Evolutionary conservation across 2,329 filamentous ascomycete species (phyloP), one percentile per base, ranked within the genome.

Genomic region (Penicillium occitanis): DNA sequence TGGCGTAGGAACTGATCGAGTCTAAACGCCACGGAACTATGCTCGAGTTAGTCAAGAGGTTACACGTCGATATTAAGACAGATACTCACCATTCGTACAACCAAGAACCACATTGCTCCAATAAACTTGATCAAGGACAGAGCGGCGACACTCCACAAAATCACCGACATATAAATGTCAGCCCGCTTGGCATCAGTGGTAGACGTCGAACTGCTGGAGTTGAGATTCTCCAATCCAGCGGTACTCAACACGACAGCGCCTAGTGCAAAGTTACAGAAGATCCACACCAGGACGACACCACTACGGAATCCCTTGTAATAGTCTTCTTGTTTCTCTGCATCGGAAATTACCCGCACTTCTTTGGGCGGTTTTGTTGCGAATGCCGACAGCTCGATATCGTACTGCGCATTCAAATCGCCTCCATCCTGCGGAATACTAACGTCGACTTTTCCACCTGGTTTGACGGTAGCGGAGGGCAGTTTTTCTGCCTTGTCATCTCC

Each of bases 251-350:
- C 94, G 1, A 96, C 85, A 0, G 94, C 94, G 0, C 88, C 88
- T 5, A 99, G 87, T 0, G 88, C 93, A 77, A 99, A 91, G 79
- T 99, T 99, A 75, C 89, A 93, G 73, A 98, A 92, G 85, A 99
- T 97, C 95, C 95, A 99, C 70, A 91, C 88, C 61, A 98, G 83
- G 35, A 99, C 95, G 71, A 97, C 93, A 33, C 92, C 88, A 22
- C 91, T 96, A 69, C 95, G 88, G 77, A 99, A 97, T 70, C 93
- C 95, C 73, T 93, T 93, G 85, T 99, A 99, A 81, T 98, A 99
- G 77, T 99, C 95, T 83, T 97, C 92, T 78, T 99, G 94, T 74
- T 91, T 92, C 76, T 97, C 93, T 51, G 81, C 75, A 11, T 85
- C 79, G n/a, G 82, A 82, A 2, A 80, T 70, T 1, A 68, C 66